Base-by-base conservation (phyloP, 495 filamentous ascomycete genomes). In the Penicillium cosmopolitanum region DNA sequence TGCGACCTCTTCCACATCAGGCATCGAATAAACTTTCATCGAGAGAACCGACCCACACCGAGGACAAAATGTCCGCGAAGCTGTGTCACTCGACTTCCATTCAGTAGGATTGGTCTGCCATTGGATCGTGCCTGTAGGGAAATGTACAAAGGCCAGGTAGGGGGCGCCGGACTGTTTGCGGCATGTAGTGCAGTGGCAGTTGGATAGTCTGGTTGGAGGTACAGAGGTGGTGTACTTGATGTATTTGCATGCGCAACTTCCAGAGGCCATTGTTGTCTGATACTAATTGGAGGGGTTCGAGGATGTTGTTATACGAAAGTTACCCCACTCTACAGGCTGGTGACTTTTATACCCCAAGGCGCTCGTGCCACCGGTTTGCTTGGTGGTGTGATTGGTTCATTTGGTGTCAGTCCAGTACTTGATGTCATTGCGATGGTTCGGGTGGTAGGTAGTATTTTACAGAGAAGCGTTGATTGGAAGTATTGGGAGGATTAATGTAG, bases 151-250 rank as follows among this genome's bases (percentile, higher is more conserved):
- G 19, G 59, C 44, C 31, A 67, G 63, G 53, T 72, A 75, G 8
- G 70, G 66, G 12, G 68, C 66, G 9, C 72, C 72, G 38, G 67
- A 50, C 57, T 68, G 66, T 58, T 69, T 72, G 42, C 67, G 66
- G 42, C 72, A 75, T 34, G 50, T 56, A 15, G 38, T 56, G 44
- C 72, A 75, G 55, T 75, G 69, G 50, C 72, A 75, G 34, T 72
- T 66, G 11, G 66, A 63, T 21, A 69, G 43, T 4, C 38, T 51
- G 10, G 47, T 57, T 10, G 72, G 68, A 0, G 60, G 51, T 5
- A 13, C 55, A 9, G 54, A 42, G 28, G 61, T 58, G 0, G 54
- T 66, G 56, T 71, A 73, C 23, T 59, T 55, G 35, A 70, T 64
- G 33, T 67, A 59, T 8, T 55, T 43, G 50, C 72, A 73, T 23